Conservation (phyloP, 805 yeast genomes). For the Tetrapisispora iriomotensis region DNA sequence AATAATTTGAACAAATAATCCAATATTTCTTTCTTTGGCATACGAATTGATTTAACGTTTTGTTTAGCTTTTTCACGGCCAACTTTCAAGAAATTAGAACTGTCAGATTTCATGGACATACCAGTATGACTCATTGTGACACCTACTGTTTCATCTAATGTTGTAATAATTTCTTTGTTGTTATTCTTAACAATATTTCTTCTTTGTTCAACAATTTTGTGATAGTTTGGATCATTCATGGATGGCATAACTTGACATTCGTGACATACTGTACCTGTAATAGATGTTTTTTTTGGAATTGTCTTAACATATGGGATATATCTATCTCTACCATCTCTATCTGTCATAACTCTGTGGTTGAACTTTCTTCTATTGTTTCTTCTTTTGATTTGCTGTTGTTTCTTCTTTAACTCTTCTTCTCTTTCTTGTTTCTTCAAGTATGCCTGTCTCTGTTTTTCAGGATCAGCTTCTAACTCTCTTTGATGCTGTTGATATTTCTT, state of each 20-base stretch:
- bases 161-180: slow-evolving; percentile 52
- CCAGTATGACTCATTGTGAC: slow-evolving; percentile 81
- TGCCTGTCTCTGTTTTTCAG: slow-evolving; percentile 31
- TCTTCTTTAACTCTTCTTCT: slow-evolving; percentile 29
- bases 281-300: slow-evolving; percentile 77
- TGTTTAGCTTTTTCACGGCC: slow-evolving; percentile 40
- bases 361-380: slow-evolving; percentile 29
- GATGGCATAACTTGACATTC: slow-evolving; percentile 87
- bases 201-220: slow-evolving; percentile 49
- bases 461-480: slow-evolving; percentile 29
- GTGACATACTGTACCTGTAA: slow-evolving; percentile 81
- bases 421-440: slow-evolving; percentile 27
- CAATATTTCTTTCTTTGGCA: slow-evolving; percentile 86
- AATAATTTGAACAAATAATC: slow-evolving; percentile 81
- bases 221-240: slow-evolving; percentile 59
- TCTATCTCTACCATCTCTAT: slow-evolving; percentile 35
- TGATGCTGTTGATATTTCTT: slow-evolving; percentile 39
- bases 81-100: slow-evolving; percentile 55
- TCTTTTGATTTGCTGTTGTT: slow-evolving; percentile 31
- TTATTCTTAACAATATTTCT: slow-evolving; percentile 38
- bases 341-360: slow-evolving; percentile 31
- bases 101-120: slow-evolving; percentile 65
- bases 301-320: slow-evolving; percentile 77
- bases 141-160: slow-evolving; percentile 75
- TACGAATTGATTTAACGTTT: slow-evolving; percentile 68